Evolutionary conservation across 2,329 filamentous ascomycete genomes (phyloP).

Genomic region (Exophiala alcalophila): DNA sequence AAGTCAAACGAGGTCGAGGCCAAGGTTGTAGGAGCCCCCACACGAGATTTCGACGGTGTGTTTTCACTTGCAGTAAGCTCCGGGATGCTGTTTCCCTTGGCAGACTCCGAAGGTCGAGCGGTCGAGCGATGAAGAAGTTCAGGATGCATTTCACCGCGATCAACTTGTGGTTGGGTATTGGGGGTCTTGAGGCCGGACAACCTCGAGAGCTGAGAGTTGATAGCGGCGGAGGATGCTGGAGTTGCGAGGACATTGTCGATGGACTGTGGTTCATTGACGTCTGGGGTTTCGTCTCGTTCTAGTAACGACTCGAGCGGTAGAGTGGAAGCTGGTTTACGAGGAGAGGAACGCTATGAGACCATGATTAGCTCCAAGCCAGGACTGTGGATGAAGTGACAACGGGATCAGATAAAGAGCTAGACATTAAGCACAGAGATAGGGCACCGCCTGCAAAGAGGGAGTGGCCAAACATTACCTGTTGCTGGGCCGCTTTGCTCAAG

Average conservation of each 20-base stretch:
- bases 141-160: constrained; percentile 84
- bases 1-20: constrained; percentile 45
- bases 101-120: constrained; percentile 73
- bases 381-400: neutral
- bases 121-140: constrained; percentile 74
- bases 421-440: neutral
- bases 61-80: constrained; percentile 31
- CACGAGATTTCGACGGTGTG: constrained; percentile 39
- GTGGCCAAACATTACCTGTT: constrained; percentile 23
- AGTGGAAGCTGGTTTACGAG: constrained; percentile 28
- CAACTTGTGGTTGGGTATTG: constrained; percentile 64
- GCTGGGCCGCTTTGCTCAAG: constrained; percentile 25
- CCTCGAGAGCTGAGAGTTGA: constrained; percentile 35
- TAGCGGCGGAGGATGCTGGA: constrained; percentile 34
- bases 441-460: neutral
- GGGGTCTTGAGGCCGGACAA: constrained; percentile 55
- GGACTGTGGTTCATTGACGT: constrained; percentile 33
- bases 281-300: constrained; percentile 47
- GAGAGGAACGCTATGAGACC: constrained; percentile 17
- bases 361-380: constrained; percentile 13
- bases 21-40: constrained; percentile 31
- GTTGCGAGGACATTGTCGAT: constrained; percentile 36
- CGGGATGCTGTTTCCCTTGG: constrained; percentile 72
- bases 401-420: neutral
- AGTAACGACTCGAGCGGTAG: constrained; percentile 44